These are phyloP conservation scores for Aspergillus steynii DNA, from an alignment of 495 filamentous ascomycete genomes.

Conservation along the genomic window DNA sequence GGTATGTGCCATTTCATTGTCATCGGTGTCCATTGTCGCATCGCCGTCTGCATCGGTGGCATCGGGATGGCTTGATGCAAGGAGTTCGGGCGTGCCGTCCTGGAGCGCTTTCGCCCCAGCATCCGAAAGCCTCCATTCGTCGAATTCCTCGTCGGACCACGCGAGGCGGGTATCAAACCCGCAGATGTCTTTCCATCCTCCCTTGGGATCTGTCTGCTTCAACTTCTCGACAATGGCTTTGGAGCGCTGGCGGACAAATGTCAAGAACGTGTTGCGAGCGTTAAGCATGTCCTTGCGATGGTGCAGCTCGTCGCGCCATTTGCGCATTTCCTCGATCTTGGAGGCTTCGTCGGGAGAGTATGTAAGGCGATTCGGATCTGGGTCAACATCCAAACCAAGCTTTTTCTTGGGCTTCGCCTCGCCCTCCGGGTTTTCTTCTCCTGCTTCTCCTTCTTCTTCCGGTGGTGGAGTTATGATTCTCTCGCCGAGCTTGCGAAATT, in stretches of 20 bases:
- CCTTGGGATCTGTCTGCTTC: conserved; percentile 50
- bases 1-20: conserved; percentile 30
- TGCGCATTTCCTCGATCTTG: conserved; percentile 44
- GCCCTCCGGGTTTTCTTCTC: conserved; percentile 18
- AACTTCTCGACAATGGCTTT: conserved; percentile 47
- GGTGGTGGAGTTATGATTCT: conserved; percentile 44
- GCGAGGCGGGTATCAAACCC: conserved; percentile 63
- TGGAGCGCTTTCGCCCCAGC: conserved; percentile 42
- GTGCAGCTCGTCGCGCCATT: conserved; percentile 36
- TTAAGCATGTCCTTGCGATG: conserved; percentile 45
- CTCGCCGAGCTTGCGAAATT: conserved; percentile 61
- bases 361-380: conserved; percentile 30
- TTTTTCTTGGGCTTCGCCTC: conserved; percentile 73
- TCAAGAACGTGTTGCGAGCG: conserved; percentile 45
- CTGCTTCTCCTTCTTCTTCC: conserved; percentile 21
- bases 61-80: conserved; percentile 33
- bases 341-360: conserved; percentile 44
- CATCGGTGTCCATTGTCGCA: conserved; percentile 33
- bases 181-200: conserved; percentile 64
- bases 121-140: conserved; percentile 49
- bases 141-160: conserved; percentile 64
- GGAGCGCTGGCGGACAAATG: conserved; percentile 43
- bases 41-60: conserved; percentile 40
- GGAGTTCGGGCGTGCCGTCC: conserved; percentile 40
- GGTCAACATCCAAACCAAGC: conserved; percentile 48